Percentiles rank a stretch among this genome's conserved stretches.
Conservation (phyloP, 2,329 filamentous ascomycete species). For the Stagonosporopsis chrysanthemi region DNA sequence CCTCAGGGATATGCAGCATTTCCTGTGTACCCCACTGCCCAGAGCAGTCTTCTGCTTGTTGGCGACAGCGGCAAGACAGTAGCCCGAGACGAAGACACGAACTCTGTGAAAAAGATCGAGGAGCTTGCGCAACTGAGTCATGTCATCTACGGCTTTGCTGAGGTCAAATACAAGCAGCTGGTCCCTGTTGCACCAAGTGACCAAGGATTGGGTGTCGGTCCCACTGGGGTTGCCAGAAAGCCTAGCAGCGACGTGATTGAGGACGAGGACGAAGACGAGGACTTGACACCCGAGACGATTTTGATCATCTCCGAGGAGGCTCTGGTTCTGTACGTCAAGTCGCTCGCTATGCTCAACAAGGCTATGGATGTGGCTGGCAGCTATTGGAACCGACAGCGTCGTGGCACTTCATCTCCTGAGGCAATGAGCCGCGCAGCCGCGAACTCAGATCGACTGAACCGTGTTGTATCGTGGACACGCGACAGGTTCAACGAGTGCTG, state of each 20-base stretch:
- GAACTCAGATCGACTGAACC: constrained; percentile 78
- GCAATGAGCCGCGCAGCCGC: constrained; percentile 49
- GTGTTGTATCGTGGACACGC: constrained; percentile 94
- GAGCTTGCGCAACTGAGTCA: constrained; percentile 92
- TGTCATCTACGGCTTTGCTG: constrained; percentile 95
- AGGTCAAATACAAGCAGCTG: constrained; percentile 98
- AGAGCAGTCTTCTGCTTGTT: constrained; percentile 71
- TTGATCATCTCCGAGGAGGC: constrained; percentile 92
- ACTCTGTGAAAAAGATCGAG: constrained; percentile 82
- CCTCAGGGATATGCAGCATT: constrained; percentile 81
- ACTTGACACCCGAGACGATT: constrained; percentile 84
- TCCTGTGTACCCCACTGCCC: constrained; percentile 79
- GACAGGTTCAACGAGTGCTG: constrained; percentile 95
- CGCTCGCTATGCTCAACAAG: constrained; percentile 85
- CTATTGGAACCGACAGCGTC: constrained; percentile 87
- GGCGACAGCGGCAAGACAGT: constrained; percentile 68
- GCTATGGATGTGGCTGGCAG: constrained; percentile 93
- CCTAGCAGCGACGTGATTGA: constrained; percentile 59
- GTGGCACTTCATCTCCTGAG: constrained; percentile 61
- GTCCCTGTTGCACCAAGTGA: constrained; percentile 82
- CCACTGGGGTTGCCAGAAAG: constrained; percentile 57
- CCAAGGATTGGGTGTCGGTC: constrained; percentile 68
- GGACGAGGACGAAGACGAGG: constrained; percentile 60
- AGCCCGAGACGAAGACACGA: constrained; percentile 77
- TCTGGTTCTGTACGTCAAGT: constrained; percentile 94